Conservation (phyloP, 768 basidiomycete genomes). For the Leucosporidium creatinivorum region DNA sequence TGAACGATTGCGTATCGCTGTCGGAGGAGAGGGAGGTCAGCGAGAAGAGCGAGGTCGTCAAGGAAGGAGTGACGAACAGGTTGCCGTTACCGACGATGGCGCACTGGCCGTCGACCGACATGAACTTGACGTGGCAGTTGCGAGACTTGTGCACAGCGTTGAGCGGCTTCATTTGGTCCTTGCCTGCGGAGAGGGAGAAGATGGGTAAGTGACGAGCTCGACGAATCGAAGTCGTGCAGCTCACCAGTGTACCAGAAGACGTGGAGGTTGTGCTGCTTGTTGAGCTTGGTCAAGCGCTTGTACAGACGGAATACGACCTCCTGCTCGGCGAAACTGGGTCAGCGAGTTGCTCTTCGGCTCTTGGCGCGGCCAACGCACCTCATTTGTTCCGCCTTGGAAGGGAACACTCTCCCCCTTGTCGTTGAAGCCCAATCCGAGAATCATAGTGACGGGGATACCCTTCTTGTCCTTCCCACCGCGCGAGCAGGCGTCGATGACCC, state of each 20-base stretch:
- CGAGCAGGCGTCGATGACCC: slow-evolving; percentile 55
- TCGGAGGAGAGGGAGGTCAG: neutral
- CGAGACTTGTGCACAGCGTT: slow-evolving; percentile 61
- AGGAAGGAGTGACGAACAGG: slow-evolving; percentile 40
- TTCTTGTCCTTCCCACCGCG: slow-evolving; percentile 41
- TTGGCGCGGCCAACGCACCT: slow-evolving; percentile 30
- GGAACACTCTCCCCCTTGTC: slow-evolving; percentile 59
- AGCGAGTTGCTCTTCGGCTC: neutral
- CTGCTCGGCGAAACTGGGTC: neutral
- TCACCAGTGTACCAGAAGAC: slow-evolving; percentile 54
- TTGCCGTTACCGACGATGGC: slow-evolving; percentile 66
- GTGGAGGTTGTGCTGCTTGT: slow-evolving; percentile 48
- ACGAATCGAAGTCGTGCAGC: neutral
- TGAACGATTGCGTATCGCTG: slow-evolving; percentile 55
- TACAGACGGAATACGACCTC: slow-evolving; percentile 59
- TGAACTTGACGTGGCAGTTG: slow-evolving; percentile 67
- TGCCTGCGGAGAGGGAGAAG: slow-evolving; percentile 39
- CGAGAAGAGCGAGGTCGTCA: neutral
- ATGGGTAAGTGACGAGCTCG: neutral
- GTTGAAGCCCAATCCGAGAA: slow-evolving; percentile 51
- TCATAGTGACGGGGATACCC: slow-evolving; percentile 54
- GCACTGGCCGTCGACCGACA: slow-evolving; percentile 58
- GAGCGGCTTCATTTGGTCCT: slow-evolving; percentile 59
- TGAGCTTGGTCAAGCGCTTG: slow-evolving; percentile 47
- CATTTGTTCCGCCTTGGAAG: slow-evolving; percentile 65